Evolutionary conservation across 208 protist genomes (phyloP).

Genomic region (Wallacemonas sp.): DNA sequence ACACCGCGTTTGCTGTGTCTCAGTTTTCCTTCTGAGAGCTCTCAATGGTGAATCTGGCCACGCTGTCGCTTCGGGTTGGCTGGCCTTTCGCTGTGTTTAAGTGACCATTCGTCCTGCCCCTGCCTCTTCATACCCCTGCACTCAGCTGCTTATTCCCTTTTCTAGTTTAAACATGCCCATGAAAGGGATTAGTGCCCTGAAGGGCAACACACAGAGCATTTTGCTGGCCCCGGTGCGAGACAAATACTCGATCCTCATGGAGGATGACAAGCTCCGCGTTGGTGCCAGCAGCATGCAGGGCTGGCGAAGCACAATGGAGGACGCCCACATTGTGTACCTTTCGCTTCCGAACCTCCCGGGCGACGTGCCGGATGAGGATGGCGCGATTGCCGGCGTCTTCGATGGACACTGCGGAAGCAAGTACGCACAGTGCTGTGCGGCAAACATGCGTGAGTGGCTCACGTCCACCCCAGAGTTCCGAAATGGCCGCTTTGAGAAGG

Average conservation of each 20-base stretch:
- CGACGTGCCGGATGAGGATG: conserved; percentile 64
- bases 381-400: conserved; percentile 81
- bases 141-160: background rate
- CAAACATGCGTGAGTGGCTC: conserved; percentile 74
- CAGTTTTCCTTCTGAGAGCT: too few species aligned
- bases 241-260: conserved; percentile 91
- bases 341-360: conserved; percentile 68
- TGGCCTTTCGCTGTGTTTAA: too few species aligned
- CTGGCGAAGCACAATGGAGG: conserved; percentile 90
- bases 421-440: conserved; percentile 75
- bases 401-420: conserved; percentile 88
- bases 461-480: conserved; percentile 51
- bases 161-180: conserved; percentile 34
- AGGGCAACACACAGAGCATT: conserved; percentile 75
- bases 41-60: too few species aligned
- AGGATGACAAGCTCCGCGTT: conserved; percentile 88
- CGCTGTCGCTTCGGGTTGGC: too few species aligned
- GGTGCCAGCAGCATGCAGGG: conserved; percentile 92
- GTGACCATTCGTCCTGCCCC: background rate
- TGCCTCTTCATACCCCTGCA: background rate
- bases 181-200: conserved; percentile 42
- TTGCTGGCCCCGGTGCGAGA: conserved; percentile 77
- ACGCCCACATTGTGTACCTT: conserved; percentile 85
- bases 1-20: too few species aligned
- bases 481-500: conserved; percentile 63